Evolutionary conservation across 2,329 filamentous ascomycete species (phyloP).

Genomic region (Verticillium albo-atrum): DNA sequence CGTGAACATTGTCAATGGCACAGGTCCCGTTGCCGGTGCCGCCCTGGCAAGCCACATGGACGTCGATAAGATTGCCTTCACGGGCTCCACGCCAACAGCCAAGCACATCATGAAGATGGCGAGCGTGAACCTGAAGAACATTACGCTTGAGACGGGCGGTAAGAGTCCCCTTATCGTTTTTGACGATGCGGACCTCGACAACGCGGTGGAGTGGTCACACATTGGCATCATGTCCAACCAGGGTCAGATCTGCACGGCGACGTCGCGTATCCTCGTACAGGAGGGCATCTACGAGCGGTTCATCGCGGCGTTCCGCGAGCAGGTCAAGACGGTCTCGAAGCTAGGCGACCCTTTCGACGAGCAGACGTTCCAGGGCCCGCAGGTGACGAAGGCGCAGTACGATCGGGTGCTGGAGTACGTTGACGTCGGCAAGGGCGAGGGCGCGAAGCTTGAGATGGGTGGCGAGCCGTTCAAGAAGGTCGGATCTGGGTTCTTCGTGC

Average conservation of each 20-base stretch:
- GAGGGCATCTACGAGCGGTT: constrained; percentile 59
- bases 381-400: constrained; percentile 67
- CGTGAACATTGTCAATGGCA: constrained; percentile 70
- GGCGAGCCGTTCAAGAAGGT: constrained; percentile 38
- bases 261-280: constrained; percentile 61
- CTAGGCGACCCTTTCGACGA: constrained; percentile 69
- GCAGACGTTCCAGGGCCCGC: constrained; percentile 69
- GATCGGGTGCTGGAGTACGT: constrained; percentile 68
- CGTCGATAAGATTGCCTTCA: constrained; percentile 76
- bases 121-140: constrained; percentile 60
- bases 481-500: constrained; percentile 39
- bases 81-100: constrained; percentile 68
- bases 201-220: constrained; percentile 58
- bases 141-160: constrained; percentile 63
- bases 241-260: constrained; percentile 63
- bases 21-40: constrained; percentile 63
- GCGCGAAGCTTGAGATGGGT: constrained; percentile 62
- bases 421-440: constrained; percentile 63
- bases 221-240: constrained; percentile 53
- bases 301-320: constrained; percentile 54
- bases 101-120: constrained; percentile 74
- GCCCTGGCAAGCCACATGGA: constrained; percentile 63
- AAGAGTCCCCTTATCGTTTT: constrained; percentile 64
- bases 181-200: constrained; percentile 60
- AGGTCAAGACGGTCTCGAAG: constrained; percentile 54